Evolutionary conservation across 495 filamentous ascomycete genomes (phyloP).

Genomic region (Xylaria venustula): DNA sequence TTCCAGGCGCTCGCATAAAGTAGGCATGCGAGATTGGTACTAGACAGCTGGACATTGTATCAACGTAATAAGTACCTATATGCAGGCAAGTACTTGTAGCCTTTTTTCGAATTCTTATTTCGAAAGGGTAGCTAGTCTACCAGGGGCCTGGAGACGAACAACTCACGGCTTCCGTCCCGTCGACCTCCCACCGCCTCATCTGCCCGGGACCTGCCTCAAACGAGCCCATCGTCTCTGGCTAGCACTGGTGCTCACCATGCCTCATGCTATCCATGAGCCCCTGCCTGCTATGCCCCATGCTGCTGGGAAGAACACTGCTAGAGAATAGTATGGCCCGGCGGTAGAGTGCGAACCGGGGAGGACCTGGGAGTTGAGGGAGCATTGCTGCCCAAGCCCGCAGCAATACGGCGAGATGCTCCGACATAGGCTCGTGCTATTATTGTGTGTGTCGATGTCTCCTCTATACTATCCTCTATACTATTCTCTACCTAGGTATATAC

Average conservation of each 20-base stretch:
- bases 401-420: slow-evolving; percentile 29
- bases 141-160: slow-evolving; percentile 9
- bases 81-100: too few relatives aligned
- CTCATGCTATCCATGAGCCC: background rate
- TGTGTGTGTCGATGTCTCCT: slow-evolving; percentile 14
- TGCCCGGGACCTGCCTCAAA: slow-evolving; percentile 21
- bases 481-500: background rate
- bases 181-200: slow-evolving; percentile 6
- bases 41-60: too few relatives aligned
- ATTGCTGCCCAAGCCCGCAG: slow-evolving; percentile 51
- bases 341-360: slow-evolving; percentile 14
- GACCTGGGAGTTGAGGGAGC: slow-evolving; percentile 41
- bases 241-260: background rate
- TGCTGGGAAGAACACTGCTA: background rate
- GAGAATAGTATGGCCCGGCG: background rate
- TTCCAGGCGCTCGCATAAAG: slow-evolving; percentile 21
- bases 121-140: too few relatives aligned
- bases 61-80: too few relatives aligned
- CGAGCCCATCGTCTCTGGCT: slow-evolving; percentile 20
- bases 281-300: slow-evolving; percentile 1
- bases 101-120: too few relatives aligned
- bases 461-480: too few relatives aligned
- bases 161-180: slow-evolving; percentile 12
- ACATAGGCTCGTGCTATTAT: slow-evolving; percentile 30
- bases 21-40: too few relatives aligned